Percentiles rank a stretch among this genome's conserved stretches.
Conservation (phyloP, 352 stramenopile genomes). For the Pythium phragmitis region DNA sequence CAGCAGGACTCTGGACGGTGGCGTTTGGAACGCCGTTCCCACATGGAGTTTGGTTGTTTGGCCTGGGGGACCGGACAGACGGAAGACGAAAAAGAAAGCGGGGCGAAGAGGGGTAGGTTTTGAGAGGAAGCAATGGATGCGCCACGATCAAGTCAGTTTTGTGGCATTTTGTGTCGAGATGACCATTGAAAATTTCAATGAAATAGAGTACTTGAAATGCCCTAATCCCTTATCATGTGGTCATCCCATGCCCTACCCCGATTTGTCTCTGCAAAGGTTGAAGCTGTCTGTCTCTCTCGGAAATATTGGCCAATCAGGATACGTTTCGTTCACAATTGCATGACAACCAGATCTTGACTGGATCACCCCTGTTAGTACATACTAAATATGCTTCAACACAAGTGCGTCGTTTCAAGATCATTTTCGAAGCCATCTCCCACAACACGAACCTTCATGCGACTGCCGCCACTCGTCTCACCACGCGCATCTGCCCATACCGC, state of each 20-base stretch:
- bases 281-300: neutral
- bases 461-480: neutral
- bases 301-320: neutral
- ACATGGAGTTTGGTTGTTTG: neutral
- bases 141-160: neutral
- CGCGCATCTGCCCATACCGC: neutral
- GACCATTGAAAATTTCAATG: too few species aligned
- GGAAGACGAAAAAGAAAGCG: neutral
- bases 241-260: neutral
- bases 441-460: neutral
- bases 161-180: too few species aligned
- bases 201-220: too few species aligned
- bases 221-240: neutral
- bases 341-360: neutral
- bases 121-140: neutral
- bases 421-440: neutral
- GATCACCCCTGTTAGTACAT: constrained; percentile 3
- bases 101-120: neutral
- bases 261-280: too few species aligned
- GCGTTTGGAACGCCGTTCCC: neutral
- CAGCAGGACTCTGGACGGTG: neutral
- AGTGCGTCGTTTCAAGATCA: constrained; percentile 7
- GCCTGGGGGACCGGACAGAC: neutral
- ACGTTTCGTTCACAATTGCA: neutral
- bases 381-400: constrained; percentile 6